Evolutionary conservation across 169 alveolate species (phyloP).

Genomic region (Perkinsus olseni): DNA sequence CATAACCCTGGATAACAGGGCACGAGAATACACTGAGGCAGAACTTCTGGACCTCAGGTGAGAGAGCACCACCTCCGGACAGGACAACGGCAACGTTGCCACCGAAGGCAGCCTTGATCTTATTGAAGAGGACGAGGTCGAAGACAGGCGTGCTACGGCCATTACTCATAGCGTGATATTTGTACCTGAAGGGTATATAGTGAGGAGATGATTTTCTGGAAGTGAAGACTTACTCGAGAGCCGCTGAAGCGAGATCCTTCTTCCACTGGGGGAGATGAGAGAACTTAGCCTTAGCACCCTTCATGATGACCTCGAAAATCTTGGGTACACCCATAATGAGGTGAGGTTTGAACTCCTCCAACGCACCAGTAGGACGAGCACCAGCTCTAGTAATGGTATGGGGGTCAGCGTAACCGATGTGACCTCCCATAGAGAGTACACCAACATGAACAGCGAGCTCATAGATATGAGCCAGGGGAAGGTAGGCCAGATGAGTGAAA

Average conservation of each 20-base stretch:
- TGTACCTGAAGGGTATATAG: background rate
- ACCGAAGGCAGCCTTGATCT: slow-evolving; percentile 53
- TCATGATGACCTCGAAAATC: background rate
- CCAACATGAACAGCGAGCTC: slow-evolving; percentile 50
- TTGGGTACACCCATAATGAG: background rate
- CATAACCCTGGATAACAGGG: slow-evolving; percentile 64
- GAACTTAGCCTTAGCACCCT: background rate
- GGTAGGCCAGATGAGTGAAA: slow-evolving; percentile 19
- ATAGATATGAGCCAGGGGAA: slow-evolving; percentile 68
- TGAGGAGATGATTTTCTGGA: no score
- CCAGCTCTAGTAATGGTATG: background rate
- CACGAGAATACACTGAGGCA: slow-evolving; percentile 50
- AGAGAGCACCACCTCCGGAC: slow-evolving; percentile 65
- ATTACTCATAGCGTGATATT: background rate
- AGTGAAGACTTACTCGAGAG: background rate
- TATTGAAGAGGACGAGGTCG: slow-evolving; percentile 41
- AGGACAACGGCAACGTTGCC: slow-evolving; percentile 54
- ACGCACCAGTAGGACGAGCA: background rate
- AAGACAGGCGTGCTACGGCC: slow-evolving; percentile 14
- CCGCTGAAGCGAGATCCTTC: background rate
- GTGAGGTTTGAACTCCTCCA: background rate
- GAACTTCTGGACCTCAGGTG: slow-evolving; percentile 38
- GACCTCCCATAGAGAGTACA: slow-evolving; percentile 38
- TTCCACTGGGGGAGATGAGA: background rate
- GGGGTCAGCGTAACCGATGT: slow-evolving; percentile 29